Evolutionary conservation across 495 filamentous ascomycete genomes (phyloP), one percentile per base, ranked within the genome.

Genomic region (Penicillium bovifimosum): DNA sequence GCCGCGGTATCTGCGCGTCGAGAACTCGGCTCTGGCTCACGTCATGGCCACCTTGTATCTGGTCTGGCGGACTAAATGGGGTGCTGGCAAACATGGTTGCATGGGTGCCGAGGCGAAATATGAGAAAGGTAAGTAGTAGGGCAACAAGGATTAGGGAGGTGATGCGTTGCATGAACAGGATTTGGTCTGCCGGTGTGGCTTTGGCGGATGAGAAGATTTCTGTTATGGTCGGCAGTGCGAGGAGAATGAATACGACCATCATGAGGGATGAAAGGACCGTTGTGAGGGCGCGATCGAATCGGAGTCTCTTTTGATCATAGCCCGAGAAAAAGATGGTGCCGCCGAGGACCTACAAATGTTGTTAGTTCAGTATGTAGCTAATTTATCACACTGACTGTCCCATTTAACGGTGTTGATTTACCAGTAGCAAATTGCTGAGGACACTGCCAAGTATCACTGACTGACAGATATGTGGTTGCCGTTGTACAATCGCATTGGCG

Each of bases 51-150:
- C 32, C 9, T 18, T 16, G 35, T 27, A 14, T 6, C 17, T 35
- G 47, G 9, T 17, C 29, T 42, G 34, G 27, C 35, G 51, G 47
- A 6, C 24, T 26, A 44, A 48, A 41, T 32, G 50, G 45, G 16
- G 40, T 48, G 18, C 41, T 47, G 28, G 47, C 45, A 18, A 63
- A 57, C 20, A 66, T 44, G 8, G 39, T 28, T 1, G 50, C 44
- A 34, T 66, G 61, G n/a, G 66, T 58, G 47, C 58, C 49, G 42
- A 72, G 47, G 49, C 56, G 54, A 55, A 69, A 91, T 8, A 87
- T 44, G 31, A 90, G 76, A 56, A 88, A 91, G 5, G 86, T 69
- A 41, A 80, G 59, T 57, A 88, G 88, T 1, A 89, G 75, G 40
- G 86, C 39, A 9, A 90, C 70, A 3, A 90, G 70, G n/a, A 87